Evolutionary conservation across 2,329 filamentous ascomycete genomes (phyloP).

Genomic region (Xylaria sp.): DNA sequence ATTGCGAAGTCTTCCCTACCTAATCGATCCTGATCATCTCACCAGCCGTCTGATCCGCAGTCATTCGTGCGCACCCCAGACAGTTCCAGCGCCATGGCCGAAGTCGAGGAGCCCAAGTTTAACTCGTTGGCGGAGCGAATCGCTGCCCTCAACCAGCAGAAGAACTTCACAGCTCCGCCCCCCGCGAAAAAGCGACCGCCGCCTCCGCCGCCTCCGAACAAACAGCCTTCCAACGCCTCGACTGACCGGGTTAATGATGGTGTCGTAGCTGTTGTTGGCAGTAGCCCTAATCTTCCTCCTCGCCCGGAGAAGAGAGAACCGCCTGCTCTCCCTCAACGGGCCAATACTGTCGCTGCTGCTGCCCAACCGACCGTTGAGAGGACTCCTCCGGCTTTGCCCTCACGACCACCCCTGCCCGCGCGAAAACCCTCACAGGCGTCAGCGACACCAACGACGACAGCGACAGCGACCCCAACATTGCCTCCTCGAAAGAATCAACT

Average conservation of each 20-base stretch:
- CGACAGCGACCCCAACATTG: conserved; percentile 41
- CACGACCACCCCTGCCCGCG: conserved; percentile 35
- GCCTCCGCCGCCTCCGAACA: conserved; percentile 43
- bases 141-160: conserved; percentile 57
- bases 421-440: conserved; percentile 29
- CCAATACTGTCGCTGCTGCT: conserved; percentile 27
- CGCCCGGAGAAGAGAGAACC: conserved; percentile 34
- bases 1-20: neutral
- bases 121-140: conserved; percentile 58
- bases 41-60: neutral
- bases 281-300: conserved; percentile 37
- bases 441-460: conserved; percentile 34
- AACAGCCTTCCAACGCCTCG: conserved; percentile 35
- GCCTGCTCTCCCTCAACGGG: conserved; percentile 35
- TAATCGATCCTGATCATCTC: no score
- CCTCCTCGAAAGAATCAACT: conserved; percentile 43
- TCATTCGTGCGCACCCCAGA: neutral
- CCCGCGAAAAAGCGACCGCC: conserved; percentile 35
- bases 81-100: conserved; percentile 43
- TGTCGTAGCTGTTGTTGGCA: conserved; percentile 13
- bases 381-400: conserved; percentile 26
- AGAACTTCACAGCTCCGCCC: conserved; percentile 46
- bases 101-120: conserved; percentile 57
- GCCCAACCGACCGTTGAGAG: conserved; percentile 19
- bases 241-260: conserved; percentile 30